phyloP scores from a whole-genome alignment of 352 stramenopile genomes.

The Peronosclerospora sorghi region DNA sequence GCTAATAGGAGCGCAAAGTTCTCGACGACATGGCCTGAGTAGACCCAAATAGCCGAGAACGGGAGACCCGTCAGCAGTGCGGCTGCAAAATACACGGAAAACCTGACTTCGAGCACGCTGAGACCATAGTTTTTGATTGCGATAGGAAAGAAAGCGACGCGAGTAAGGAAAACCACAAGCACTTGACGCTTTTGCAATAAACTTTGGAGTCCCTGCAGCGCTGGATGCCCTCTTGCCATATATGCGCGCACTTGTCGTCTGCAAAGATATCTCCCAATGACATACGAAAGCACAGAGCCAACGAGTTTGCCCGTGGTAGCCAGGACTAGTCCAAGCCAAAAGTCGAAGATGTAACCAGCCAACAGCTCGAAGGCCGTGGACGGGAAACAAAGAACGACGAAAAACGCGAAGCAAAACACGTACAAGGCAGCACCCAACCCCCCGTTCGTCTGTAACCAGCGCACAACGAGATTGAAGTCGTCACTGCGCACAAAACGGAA shows the following conservation, averaged over 20 bases:
- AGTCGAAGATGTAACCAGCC: conserved; percentile 69
- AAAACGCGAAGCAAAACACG: conserved; percentile 30
- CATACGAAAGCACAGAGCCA: conserved; percentile 56
- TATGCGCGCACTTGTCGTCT: conserved; percentile 46
- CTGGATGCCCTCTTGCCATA: conserved; percentile 53
- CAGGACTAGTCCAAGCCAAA: conserved; percentile 55
- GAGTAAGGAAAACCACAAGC: conserved; percentile 71
- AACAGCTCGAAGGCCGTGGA: conserved; percentile 71
- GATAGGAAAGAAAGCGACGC: conserved; percentile 75
- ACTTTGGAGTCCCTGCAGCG: conserved; percentile 58
- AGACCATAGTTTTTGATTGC: conserved; percentile 82
- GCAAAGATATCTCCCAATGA: conserved; percentile 59
- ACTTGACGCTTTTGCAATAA: conserved; percentile 47
- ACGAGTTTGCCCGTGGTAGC: conserved; percentile 54
- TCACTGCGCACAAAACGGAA: conserved; percentile 34
- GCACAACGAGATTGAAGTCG: conserved; percentile 33
- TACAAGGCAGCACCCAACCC: conserved; percentile 33
- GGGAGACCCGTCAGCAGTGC: conserved; percentile 53
- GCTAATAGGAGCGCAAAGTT: conserved; percentile 42
- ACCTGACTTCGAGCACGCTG: conserved; percentile 63
- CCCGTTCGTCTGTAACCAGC: conserved; percentile 40
- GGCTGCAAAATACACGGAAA: conserved; percentile 51
- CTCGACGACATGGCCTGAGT: conserved; percentile 55
- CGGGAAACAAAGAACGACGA: conserved; percentile 56
- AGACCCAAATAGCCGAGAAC: conserved; percentile 73